Evolutionary conservation across 202 grass and related monocot species (phyloP).

Genomic region (Panicum virgatum): DNA sequence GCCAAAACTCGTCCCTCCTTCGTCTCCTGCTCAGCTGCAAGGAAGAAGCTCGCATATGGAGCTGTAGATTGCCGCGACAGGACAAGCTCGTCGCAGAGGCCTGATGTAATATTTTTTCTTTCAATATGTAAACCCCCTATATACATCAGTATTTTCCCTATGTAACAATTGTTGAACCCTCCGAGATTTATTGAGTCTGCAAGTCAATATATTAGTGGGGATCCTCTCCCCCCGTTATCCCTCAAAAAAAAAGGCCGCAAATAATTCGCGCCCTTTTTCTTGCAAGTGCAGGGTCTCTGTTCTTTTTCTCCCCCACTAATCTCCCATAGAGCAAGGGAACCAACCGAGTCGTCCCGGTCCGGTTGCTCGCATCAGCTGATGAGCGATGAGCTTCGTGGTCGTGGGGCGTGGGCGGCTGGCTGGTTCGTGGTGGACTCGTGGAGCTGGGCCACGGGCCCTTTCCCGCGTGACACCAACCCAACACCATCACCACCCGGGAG

Average conservation of each 20-base stretch:
- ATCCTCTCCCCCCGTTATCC: too few species aligned
- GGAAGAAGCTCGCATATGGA: too few species aligned
- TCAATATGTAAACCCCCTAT: too few species aligned
- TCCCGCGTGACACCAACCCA: background rate
- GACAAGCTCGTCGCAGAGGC: too few species aligned
- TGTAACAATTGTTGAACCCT: too few species aligned
- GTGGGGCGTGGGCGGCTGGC: background rate
- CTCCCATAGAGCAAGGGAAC: background rate
- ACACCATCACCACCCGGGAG: constrained; percentile 11
- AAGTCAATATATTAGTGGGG: too few species aligned
- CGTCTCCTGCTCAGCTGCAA: too few species aligned
- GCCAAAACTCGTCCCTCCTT: too few species aligned
- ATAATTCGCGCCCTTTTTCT: background rate
- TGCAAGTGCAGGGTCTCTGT: background rate
- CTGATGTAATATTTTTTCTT: too few species aligned
- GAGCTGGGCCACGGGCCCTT: background rate
- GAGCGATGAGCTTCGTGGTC: background rate
- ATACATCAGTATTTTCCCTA: too few species aligned
- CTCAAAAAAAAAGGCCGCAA: background rate
- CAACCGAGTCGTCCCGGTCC: background rate
- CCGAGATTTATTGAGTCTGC: too few species aligned
- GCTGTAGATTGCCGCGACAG: too few species aligned
- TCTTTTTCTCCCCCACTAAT: background rate
- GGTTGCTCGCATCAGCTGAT: constrained; percentile 9
- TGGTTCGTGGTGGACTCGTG: background rate